Evolutionary conservation across 305 asterid species (phyloP).

Genomic region (Rubia tinctorum): DNA sequence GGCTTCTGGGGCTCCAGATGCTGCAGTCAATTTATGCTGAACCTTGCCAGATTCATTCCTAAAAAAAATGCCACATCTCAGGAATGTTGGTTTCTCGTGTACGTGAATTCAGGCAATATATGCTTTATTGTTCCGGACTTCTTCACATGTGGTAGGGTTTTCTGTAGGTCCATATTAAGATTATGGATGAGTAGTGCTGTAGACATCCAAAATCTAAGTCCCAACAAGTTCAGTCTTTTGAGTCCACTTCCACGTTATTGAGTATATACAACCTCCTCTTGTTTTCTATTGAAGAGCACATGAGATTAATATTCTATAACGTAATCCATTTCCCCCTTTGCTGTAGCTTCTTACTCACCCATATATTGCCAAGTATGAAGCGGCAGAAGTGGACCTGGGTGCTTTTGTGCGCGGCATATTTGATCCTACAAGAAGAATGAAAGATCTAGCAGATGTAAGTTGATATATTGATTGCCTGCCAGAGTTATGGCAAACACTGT

Average conservation of each 20-base stretch:
- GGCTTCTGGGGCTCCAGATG: not conserved
- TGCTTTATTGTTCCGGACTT: not conserved
- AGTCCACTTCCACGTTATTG: not conserved
- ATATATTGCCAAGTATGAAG: conserved; percentile 58
- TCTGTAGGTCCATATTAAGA: too few relatives aligned
- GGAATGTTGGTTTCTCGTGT: not conserved
- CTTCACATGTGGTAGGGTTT: not conserved
- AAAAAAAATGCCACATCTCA: not conserved
- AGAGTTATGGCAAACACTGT: conserved; percentile 5
- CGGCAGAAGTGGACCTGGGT: conserved; percentile 63
- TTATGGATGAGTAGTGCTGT: not conserved
- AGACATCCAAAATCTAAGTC: not conserved
- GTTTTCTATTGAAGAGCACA: not conserved
- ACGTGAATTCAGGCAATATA: not conserved
- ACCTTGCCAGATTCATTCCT: not conserved
- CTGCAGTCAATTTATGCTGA: not conserved
- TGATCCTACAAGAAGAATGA: conserved; percentile 83
- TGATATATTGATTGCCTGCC: conserved; percentile 9
- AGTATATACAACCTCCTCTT: not conserved
- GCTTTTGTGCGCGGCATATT: conserved; percentile 76
- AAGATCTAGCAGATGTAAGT: conserved; percentile 96
- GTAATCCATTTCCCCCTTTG: not conserved
- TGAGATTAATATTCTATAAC: not conserved
- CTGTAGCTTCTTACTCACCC: conserved; percentile 90
- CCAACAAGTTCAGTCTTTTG: not conserved